Evolutionary conservation across 2,329 filamentous ascomycete genomes (phyloP), one percentile per base, ranked within the genome.

Genomic region (Harringtonia aguacate): DNA sequence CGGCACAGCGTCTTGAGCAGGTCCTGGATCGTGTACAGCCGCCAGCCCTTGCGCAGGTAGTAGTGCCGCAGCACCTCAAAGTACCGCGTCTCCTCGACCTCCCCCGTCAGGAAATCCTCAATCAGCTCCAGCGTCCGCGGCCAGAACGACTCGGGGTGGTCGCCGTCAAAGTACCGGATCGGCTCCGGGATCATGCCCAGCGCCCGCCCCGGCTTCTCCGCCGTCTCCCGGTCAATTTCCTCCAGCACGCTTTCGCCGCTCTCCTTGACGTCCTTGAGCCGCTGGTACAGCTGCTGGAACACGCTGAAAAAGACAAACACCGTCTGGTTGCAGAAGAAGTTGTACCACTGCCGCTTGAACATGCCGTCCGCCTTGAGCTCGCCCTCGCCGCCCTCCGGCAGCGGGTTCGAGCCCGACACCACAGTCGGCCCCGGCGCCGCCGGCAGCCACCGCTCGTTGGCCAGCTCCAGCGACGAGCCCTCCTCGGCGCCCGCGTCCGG

Each of bases 291-390:
- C n/a, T 84, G 84, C 58, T 95, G 80, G 60, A 98, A 92, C 48
- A 95, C 81, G 53, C 84, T 86, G 68, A 98, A 84, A 71, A 98
- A 97, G 63, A 92, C 89, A 59, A 88, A 95, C 47, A 98, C 82
- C 4, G 84, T 86, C 55, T 87, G 77, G 61, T 95, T 97, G 60
- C 82, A 83, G 67, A 94, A 98, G 59, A 97, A 79, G 58, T 90
- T 90, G 68, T 87, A 94, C 63, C 78, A 81, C 12, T 80, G 79
- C 38, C 89, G 84, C 52, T 75, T 73, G 63, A 92, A 94, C 46
- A 85, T 81, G 41, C 88, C 84, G 48, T 95, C 87, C 48, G 65
- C 84, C 69, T 74, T 90, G 55, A 75, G 76, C 63, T 72, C 79
- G 57, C 72, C 77, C 52, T 75, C 78, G 33, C 67, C 73, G 57